A percentile compares a stretch with the other conserved stretches of the same genome.
These are phyloP conservation scores for Penicillium subrubescens DNA, from an alignment of 495 filamentous ascomycete genomes.

Conservation along the genomic window DNA sequence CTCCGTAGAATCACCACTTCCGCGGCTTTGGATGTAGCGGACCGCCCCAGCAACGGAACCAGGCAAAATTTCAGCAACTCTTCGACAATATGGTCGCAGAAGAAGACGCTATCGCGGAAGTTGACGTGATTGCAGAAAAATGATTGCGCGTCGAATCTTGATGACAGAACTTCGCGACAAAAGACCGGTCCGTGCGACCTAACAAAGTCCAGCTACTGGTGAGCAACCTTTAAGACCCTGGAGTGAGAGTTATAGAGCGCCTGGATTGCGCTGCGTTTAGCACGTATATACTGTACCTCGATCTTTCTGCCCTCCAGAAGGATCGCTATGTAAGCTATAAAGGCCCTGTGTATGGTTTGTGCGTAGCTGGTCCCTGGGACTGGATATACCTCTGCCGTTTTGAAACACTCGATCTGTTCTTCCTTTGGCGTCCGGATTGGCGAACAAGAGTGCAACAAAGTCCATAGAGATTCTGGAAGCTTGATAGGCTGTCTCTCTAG, in stretches of 20 bases:
- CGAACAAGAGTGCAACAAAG: no score
- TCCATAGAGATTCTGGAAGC: no score
- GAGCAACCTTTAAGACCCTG: background rate
- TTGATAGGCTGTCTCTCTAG: no score
- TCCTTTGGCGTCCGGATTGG: no score
- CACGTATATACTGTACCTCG: no score
- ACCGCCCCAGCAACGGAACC: background rate
- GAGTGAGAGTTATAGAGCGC: background rate
- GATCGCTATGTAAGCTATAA: no score
- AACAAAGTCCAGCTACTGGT: background rate
- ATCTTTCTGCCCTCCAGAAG: no score
- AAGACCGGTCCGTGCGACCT: background rate
- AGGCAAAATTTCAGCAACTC: background rate
- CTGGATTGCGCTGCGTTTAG: no score
- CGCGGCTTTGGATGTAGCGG: background rate
- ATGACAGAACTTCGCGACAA: background rate
- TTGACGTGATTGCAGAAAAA: background rate
- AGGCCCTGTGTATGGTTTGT: no score
- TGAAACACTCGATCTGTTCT: no score
- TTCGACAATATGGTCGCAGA: conserved; percentile 1
- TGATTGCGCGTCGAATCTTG: background rate
- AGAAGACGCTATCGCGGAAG: background rate
- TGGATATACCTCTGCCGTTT: no score
- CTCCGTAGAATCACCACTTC: background rate
- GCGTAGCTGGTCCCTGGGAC: no score